Evolutionary conservation across 2,329 filamentous ascomycete species (phyloP).

Genomic region (Neopestalotiopsis sp.): DNA sequence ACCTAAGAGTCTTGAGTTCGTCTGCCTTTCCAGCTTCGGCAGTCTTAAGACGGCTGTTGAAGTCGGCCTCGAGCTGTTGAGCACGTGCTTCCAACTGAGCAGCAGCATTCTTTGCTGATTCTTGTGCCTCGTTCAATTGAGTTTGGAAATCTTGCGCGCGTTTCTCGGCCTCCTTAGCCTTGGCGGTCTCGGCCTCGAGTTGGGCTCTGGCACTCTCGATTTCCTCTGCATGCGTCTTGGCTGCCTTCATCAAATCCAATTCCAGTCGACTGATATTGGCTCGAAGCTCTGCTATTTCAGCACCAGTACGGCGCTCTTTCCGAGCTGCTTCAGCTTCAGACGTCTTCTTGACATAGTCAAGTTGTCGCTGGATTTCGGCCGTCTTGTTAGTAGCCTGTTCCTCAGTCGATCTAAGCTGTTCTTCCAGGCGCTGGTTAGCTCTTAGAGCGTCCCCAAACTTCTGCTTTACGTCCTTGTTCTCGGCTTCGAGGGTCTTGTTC

Average conservation of each 20-base stretch:
- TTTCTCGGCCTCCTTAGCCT: background rate
- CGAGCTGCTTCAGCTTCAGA: constrained; percentile 43
- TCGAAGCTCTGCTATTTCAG: constrained; percentile 38
- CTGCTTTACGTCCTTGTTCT: constrained; percentile 31
- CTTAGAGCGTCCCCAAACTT: constrained; percentile 28
- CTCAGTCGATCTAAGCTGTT: constrained; percentile 17
- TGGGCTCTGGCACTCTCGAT: constrained; percentile 61
- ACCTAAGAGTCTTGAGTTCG: background rate
- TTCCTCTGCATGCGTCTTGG: constrained; percentile 66
- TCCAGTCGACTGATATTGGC: constrained; percentile 61
- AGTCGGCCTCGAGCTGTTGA: background rate
- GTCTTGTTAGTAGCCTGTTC: constrained; percentile 40
- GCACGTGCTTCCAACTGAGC: background rate
- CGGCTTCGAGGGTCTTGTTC: constrained; percentile 24
- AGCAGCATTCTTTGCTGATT: background rate
- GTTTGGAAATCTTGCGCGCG: constrained; percentile 28
- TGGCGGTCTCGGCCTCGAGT: constrained; percentile 31
- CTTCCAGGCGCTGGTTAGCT: background rate
- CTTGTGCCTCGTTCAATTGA: background rate
- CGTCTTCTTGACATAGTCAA: constrained; percentile 53
- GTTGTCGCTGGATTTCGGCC: constrained; percentile 44
- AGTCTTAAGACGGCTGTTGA: background rate
- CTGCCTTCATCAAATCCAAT: constrained; percentile 66
- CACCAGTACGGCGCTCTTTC: constrained; percentile 36
- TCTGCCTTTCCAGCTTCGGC: constrained; percentile 3